These are phyloP conservation scores for Moesziomyces aphidis DNA, from an alignment of 1,284 basidiomycete genomes.

Conservation along the genomic window DNA sequence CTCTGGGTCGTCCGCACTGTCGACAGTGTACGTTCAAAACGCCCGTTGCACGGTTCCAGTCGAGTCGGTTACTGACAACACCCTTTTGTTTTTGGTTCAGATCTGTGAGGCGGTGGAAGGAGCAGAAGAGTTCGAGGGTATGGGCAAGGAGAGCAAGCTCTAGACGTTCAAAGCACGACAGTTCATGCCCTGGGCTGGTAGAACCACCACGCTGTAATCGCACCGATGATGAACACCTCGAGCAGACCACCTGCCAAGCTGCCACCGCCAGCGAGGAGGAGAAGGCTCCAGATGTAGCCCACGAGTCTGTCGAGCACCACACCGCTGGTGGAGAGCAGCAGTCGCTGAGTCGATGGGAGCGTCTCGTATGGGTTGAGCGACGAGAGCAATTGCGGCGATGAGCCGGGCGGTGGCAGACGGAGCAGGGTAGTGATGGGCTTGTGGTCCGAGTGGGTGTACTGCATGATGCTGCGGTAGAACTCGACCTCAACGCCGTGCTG, in stretches of 20 bases:
- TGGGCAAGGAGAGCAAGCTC: slow-evolving; percentile 42
- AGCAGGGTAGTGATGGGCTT: slow-evolving; percentile 67
- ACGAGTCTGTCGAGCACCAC: slow-evolving; percentile 77
- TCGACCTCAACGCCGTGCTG: slow-evolving; percentile 55
- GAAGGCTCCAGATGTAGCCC: slow-evolving; percentile 79
- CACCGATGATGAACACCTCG: slow-evolving; percentile 50
- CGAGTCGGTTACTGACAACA: not conserved
- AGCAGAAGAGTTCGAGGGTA: slow-evolving; percentile 47
- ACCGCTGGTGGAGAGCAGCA: slow-evolving; percentile 70
- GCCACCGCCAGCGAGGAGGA: slow-evolving; percentile 81
- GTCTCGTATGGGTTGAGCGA: slow-evolving; percentile 66
- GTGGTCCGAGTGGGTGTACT: slow-evolving; percentile 66
- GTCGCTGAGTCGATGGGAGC: slow-evolving; percentile 38
- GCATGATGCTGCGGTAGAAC: slow-evolving; percentile 65
- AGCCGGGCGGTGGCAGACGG: slow-evolving; percentile 68
- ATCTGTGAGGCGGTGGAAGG: slow-evolving; percentile 58
- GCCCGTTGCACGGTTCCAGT: not conserved
- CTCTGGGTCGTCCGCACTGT: slow-evolving; percentile 90
- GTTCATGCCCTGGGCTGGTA: slow-evolving; percentile 16
- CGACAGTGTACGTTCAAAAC: slow-evolving; percentile 71
- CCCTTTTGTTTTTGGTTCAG: slow-evolving; percentile 5
- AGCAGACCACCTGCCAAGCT: slow-evolving; percentile 68
- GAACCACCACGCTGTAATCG: slow-evolving; percentile 56
- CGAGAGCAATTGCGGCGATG: slow-evolving; percentile 70
- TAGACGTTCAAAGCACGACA: not conserved